Evolutionary conservation across 192 early-diverging fungal genomes (phyloP), one percentile per base, ranked within the genome.

Genomic region (Backusella morwellensis): DNA sequence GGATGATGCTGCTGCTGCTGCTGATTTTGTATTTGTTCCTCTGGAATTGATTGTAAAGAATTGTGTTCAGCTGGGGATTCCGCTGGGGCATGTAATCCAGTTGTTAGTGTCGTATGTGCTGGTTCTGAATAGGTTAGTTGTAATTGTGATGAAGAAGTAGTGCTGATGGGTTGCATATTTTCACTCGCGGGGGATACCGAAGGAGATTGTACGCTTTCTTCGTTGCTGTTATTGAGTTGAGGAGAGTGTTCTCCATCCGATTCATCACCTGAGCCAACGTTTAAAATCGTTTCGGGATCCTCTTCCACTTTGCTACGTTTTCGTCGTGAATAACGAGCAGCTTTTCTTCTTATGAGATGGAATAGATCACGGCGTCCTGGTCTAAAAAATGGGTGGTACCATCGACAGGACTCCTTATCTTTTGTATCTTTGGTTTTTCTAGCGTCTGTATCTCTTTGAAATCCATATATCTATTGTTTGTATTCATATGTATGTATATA

Each of bases 361-460:
- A 86, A 80, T 41, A 86, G 68, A 66, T 86, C 85, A 32, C 77
- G 78, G 42, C 85, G 54, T 26, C 78, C 78, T 34, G 78, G 85
- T n/a, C 75, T 78, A 70, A 86, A 86, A 54, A 80, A 82, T 12
- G 81, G 78, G 70, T 86, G 85, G 21, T 83, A 84, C 78, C 83
- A 86, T 72, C 83, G 71, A 68, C 85, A 86, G 6, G 80, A 75
- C 40, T 86, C 80, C 47, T 84, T 84, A 34, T 80, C 81, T 41
- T 82, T 83, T 32, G 72, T 77, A 70, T 84, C 83, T 76, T 86
- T 86, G 40, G 78, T 80, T 80, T 86, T 86, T 41, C 85, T 70
- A 9, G 85, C 85, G 75, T 86, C 85, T 19, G 85, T 84, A 67
- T 84, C 85, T 68, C 85, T 75, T 75, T 86, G 80, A 41, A 86